phyloP scores from a whole-genome alignment of 1,284 basidiomycete species.

The Austropuccinia psidii region DNA sequence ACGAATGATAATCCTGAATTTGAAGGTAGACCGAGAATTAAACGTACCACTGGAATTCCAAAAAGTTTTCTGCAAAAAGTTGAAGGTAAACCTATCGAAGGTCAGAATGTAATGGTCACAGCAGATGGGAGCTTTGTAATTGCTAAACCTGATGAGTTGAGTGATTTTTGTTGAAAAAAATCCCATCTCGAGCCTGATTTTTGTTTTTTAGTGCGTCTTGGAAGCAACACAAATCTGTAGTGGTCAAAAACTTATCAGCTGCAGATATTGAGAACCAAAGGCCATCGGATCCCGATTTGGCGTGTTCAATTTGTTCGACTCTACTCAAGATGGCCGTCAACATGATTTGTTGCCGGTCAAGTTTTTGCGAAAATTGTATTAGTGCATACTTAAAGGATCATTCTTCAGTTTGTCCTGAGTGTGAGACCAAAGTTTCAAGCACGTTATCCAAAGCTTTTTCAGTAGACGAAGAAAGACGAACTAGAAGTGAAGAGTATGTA shows the following conservation, averaged over 20 bases:
- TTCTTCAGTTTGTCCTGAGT: constrained; percentile 83
- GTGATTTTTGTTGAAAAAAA: constrained; percentile 47
- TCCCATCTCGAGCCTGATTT: not conserved
- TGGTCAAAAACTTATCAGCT: constrained; percentile 67
- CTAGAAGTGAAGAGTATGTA: constrained; percentile 69
- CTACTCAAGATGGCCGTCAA: constrained; percentile 80
- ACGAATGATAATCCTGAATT: constrained; percentile 92
- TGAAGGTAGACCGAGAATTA: constrained; percentile 88
- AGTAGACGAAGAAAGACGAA: constrained; percentile 67
- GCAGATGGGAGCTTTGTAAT: constrained; percentile 93
- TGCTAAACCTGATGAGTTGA: constrained; percentile 78
- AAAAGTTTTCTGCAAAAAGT: constrained; percentile 95
- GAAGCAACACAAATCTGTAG: constrained; percentile 73
- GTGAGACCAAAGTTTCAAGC: constrained; percentile 58
- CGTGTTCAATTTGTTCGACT: constrained; percentile 80
- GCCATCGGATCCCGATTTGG: constrained; percentile 67
- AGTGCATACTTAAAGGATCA: constrained; percentile 80
- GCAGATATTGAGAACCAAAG: constrained; percentile 71
- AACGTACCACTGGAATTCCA: constrained; percentile 86
- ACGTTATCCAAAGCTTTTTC: constrained; percentile 60
- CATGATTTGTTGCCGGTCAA: constrained; percentile 77
- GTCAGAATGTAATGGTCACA: constrained; percentile 84
- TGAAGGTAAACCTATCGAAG: constrained; percentile 59
- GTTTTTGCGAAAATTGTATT: constrained; percentile 93
- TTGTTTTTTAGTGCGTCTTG: constrained; percentile 62